Evolutionary conservation across 768 basidiomycete genomes (phyloP), one percentile per base, ranked within the genome.

Genomic region (Hortiboletus campestris): DNA sequence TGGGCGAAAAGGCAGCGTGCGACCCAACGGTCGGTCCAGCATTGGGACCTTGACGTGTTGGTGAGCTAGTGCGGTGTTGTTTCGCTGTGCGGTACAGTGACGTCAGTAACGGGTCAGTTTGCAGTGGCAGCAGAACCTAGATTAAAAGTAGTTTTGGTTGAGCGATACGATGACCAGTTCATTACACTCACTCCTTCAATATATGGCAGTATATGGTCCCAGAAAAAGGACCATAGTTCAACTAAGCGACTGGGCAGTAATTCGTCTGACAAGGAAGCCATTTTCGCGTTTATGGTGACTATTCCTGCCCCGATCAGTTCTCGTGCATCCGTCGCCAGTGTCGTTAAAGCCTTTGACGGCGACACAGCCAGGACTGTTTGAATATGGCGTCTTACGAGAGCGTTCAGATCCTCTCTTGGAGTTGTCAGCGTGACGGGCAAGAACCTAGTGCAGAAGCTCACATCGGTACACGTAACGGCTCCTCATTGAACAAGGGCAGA

Each of bases 151-250:
- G 19, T 19, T 16, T 49, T 25, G 29, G 17, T n/a, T 14, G 34
- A 29, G 10, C 25, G 46, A 51, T 39, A 34, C 17, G 13, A 46
- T 32, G 7, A 44, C 11, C 12, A n/a, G 31, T 1, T 13, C 20
- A 47, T 39, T 4, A 17, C 20, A 78, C 85, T 67, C 63, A 93
- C 91, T 51, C 90, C 91, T 79, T 94, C 91, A 34, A 93, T 76
- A 66, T 94, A 94, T 9, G 91, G 88, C 8, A 94, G 75, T 28
- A 94, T 85, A 57, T 90, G 85, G 62, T 89, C 89, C 88, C 91
- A 96, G 72, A 97, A 97, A 77, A 96, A 95, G 14, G 80, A 83
- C 94, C 94, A 98, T 17, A 90, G 79, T 62, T 95, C 93, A 2
- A 94, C 89, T 17, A 96, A 79, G 29, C 91, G 80, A 6, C 76